Conservation (phyloP, 2,329 filamentous ascomycete genomes). For the Aspergillus cejpii region DNA sequence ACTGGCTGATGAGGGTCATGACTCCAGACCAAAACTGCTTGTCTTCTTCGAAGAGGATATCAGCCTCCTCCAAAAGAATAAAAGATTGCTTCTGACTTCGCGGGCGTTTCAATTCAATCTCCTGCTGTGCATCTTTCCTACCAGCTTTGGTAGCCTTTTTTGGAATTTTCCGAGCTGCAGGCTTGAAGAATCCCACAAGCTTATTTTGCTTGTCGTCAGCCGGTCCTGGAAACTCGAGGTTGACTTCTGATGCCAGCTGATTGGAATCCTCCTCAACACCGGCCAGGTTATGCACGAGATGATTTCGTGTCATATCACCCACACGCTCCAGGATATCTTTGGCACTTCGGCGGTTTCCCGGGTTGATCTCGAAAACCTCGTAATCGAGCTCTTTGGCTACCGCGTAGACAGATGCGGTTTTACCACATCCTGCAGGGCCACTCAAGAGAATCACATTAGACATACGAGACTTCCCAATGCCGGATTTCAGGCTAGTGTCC, state of each 20-base stretch:
- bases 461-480: constrained; percentile 47
- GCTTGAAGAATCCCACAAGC: constrained; percentile 74
- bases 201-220: constrained; percentile 67
- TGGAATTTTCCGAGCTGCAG: constrained; percentile 37
- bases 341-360: constrained; percentile 73
- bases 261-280: constrained; percentile 22
- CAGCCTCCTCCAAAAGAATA: constrained; percentile 88
- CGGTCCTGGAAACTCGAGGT: constrained; percentile 52
- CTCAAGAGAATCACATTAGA: constrained; percentile 78
- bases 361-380: constrained; percentile 91
- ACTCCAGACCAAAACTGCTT: constrained; percentile 90
- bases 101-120: constrained; percentile 29
- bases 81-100: constrained; percentile 78
- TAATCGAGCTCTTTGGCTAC: constrained; percentile 87
- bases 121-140: constrained; percentile 19
- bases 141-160: constrained; percentile 16
- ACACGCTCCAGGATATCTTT: constrained; percentile 87
- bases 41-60: constrained; percentile 90
- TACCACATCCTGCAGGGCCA: constrained; percentile 83
- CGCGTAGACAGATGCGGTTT: constrained; percentile 86
- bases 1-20: constrained; percentile 67
- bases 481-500: constrained; percentile 28
- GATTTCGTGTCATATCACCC: constrained; percentile 94
- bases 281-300: constrained; percentile 62
- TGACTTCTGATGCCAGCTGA: constrained; percentile 18